These are phyloP conservation scores for Zygnema cylindricum DNA, from an alignment of 139 green algal genomes.

Conservation along the genomic window DNA sequence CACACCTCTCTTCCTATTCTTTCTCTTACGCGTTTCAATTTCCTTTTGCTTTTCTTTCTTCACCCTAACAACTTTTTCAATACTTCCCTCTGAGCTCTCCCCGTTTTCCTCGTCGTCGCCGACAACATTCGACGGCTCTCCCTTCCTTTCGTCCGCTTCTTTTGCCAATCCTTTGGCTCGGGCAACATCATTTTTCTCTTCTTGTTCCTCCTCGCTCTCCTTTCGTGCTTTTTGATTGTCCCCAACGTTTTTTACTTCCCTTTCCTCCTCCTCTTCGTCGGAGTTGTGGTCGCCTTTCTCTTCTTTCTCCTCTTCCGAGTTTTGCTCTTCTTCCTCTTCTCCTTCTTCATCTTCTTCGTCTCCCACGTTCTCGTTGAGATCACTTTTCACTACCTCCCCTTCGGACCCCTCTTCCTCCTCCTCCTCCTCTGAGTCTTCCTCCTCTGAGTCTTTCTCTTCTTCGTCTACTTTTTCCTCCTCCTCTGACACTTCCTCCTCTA, in stretches of 20 bases:
- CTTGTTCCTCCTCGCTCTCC: neutral
- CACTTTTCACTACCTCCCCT: neutral
- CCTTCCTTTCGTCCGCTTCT: neutral
- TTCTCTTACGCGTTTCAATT: too few relatives aligned
- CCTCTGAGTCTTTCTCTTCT: neutral
- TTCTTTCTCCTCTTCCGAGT: neutral
- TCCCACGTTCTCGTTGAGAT: neutral
- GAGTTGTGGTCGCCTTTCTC: neutral
- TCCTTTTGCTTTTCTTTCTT: neutral
- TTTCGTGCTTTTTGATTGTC: neutral
- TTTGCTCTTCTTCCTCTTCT: conserved; percentile 19
- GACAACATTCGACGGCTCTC: neutral
- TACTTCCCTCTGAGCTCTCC: too few relatives aligned
- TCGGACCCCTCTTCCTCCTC: neutral
- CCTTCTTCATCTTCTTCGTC: conserved; percentile 4
- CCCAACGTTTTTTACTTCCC: neutral
- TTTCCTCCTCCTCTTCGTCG: neutral
- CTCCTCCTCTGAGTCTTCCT: neutral
- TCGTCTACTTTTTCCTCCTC: neutral
- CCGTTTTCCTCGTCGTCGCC: too few relatives aligned
- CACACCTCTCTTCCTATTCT: too few relatives aligned
- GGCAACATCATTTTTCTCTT: neutral
- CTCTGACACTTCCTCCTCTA: neutral
- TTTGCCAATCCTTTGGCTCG: too few relatives aligned
- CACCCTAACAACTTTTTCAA: neutral